Conservation (phyloP, 2,329 filamentous ascomycete species). For the Trichoderma koningii region DNA sequence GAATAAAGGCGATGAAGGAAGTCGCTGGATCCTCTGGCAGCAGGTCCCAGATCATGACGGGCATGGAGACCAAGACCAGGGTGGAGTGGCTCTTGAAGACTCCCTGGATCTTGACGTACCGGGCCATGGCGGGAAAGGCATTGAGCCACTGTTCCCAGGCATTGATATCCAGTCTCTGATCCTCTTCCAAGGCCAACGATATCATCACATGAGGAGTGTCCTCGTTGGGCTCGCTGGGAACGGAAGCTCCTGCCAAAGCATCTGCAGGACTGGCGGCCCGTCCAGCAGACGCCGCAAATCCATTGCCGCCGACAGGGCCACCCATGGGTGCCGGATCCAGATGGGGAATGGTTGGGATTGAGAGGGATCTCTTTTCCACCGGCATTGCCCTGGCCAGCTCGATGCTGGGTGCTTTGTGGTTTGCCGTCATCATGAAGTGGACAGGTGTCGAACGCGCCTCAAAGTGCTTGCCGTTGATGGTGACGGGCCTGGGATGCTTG, state of each 20-base stretch:
- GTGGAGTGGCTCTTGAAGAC: slow-evolving; percentile 64
- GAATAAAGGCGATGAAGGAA: slow-evolving; percentile 60
- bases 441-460: slow-evolving; percentile 61
- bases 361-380: slow-evolving; percentile 30
- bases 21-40: slow-evolving; percentile 60
- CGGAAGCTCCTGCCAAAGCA: slow-evolving; percentile 33
- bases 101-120: slow-evolving; percentile 62
- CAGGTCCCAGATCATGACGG: slow-evolving; percentile 62
- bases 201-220: slow-evolving; percentile 63
- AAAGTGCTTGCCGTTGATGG: slow-evolving; percentile 59
- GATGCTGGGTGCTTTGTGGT: slow-evolving; percentile 60
- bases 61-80: slow-evolving; percentile 58
- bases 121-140: slow-evolving; percentile 58
- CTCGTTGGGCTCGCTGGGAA: slow-evolving; percentile 52
- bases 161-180: slow-evolving; percentile 58
- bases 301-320: slow-evolving; percentile 6
- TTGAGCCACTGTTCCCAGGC: slow-evolving; percentile 61
- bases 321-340: slow-evolving; percentile 26
- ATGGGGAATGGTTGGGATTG: slow-evolving; percentile 34
- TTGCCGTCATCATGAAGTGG: slow-evolving; percentile 65
- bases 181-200: slow-evolving; percentile 59
- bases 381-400: slow-evolving; percentile 49
- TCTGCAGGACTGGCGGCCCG: slow-evolving; percentile 34
- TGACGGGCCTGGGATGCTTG: slow-evolving; percentile 60
- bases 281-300: slow-evolving; percentile 27